Evolutionary conservation across 805 yeast genomes (phyloP), one percentile per base, ranked within the genome.

Genomic region (Teunomyces tritomae): DNA sequence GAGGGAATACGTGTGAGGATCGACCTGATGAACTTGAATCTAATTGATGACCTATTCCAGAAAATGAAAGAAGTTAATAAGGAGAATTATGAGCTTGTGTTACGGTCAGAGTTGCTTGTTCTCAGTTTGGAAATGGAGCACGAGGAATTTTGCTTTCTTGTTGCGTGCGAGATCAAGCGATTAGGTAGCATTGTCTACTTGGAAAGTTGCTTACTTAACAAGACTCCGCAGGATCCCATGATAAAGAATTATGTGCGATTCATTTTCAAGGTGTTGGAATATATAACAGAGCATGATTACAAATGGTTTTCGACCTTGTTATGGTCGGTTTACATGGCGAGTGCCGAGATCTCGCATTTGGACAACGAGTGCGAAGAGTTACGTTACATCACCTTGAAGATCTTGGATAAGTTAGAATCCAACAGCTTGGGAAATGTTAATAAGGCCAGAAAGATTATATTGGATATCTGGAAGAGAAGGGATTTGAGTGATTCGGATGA

Each of bases 221-320:
- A 51, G 39, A 49, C 61, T 2, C 70, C 70, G 0, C 59, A 56
- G 17, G 62, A 59, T 30, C 32, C 30, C 4, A 28, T 37, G 5
- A 50, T 64, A 8, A 47, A 45, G 16, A 27, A 35, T 14, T 43
- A 52, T 42, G 64, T 65, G 7, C 45, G 52, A 13, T 46, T 48
- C 39, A 45, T 57, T 1, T 52, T 53, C 36, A 53, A 50, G n/a
- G 48, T 57, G 28, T 52, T 67, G 48, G 60, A 61, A 24, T 58
- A 53, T 42, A 54, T 67, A 11, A 44, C 65, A 17, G 50, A 64
- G 41, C 55, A 62, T 37, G 58, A 61, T 37, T 62, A 56, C 46
- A 58, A 58, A 46, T 65, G 70, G 70, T 56, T 51, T 30, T 57
- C 68, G 4, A 62, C 64, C n/a, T 50, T 65, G 28, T 44, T 65